Base-by-base conservation (phyloP, 148 eudicot species). In the Suaeda aralocaspica region DNA sequence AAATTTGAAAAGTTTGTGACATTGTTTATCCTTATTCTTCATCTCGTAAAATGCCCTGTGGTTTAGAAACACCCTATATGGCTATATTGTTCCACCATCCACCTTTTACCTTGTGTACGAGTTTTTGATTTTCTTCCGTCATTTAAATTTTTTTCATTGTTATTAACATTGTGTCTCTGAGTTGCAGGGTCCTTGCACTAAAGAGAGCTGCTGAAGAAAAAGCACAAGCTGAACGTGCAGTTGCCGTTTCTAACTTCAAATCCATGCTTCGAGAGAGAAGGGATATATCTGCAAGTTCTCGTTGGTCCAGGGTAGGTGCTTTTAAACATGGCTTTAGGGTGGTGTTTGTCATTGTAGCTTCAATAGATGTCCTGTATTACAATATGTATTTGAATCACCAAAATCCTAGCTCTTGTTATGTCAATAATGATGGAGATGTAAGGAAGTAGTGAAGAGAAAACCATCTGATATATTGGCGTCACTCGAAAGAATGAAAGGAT, bases 241-340 rank as follows among this genome's bases (percentile, higher is more conserved):
- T 87, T 77, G 84, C 79, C 41, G 74, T 79, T 50, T 81, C 88
- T 64, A 70, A 77, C 72, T 95, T 95, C 70, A 91, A 87, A 78
- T 68, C 91, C 64, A 89, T 95, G 99, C 96, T 95, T 79, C 81
- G 73, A 42, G 96, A 94, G 52, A 87, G 72, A 71, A 81, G 74
- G 63, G 90, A 81, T 68, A 76, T 95, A 66, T 84, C 88, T 26
- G 36, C 79, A 59, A 82, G 76, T 80, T 83, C 96, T 77, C 96
- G 97, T n/a, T 95, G 99, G 99, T 95, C 96, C 46, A 91, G 86
- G 90, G 99, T 94, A 69, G 57, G 87, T 83, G 24, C 49, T 30
- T 66, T 13, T 45, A 18, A 30, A n/a, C 19, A 18, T 71, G 50
- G 60, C 24, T 49, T 56, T 14, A 7, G 26, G 16, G 19, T 65